These are phyloP conservation scores for Trifolium pratense DNA, from an alignment of 306 rosid species.

Conservation along the genomic window DNA sequence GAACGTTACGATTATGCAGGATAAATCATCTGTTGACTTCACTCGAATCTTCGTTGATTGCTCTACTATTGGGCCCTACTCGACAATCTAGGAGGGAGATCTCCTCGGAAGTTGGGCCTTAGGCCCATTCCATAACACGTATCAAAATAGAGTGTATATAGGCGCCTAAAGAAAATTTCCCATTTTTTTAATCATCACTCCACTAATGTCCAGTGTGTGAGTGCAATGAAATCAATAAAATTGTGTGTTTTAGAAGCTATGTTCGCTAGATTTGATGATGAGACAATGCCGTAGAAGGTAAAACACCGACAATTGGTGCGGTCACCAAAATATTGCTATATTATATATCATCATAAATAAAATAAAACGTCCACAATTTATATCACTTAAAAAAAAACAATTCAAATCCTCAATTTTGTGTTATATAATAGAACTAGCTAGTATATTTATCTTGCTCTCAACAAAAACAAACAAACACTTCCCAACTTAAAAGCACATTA, in stretches of 20 bases:
- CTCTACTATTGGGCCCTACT: too few relatives aligned
- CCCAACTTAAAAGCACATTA: background rate
- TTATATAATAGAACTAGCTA: background rate
- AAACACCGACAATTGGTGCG: conserved; percentile 76
- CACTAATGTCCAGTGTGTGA: background rate
- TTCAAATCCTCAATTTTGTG: background rate
- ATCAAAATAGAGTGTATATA: too few relatives aligned
- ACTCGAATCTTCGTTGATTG: too few relatives aligned
- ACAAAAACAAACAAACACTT: background rate
- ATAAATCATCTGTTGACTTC: too few relatives aligned
- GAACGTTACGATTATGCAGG: too few relatives aligned
- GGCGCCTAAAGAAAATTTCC: too few relatives aligned
- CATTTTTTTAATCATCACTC: background rate
- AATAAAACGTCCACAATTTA: background rate
- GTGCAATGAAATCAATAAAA: background rate
- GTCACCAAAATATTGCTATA: conserved; percentile 47
- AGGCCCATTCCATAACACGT: too few relatives aligned
- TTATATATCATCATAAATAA: too few relatives aligned
- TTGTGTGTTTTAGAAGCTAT: conserved; percentile 19
- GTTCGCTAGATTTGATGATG: conserved; percentile 43
- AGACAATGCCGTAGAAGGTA: conserved; percentile 51
- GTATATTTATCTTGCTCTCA: background rate
- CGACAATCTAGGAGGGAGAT: too few relatives aligned
- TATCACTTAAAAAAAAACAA: background rate
- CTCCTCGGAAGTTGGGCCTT: too few relatives aligned